These are phyloP conservation scores for Lactarius quietus DNA, from an alignment of 768 basidiomycete genomes.

Conservation along the genomic window DNA sequence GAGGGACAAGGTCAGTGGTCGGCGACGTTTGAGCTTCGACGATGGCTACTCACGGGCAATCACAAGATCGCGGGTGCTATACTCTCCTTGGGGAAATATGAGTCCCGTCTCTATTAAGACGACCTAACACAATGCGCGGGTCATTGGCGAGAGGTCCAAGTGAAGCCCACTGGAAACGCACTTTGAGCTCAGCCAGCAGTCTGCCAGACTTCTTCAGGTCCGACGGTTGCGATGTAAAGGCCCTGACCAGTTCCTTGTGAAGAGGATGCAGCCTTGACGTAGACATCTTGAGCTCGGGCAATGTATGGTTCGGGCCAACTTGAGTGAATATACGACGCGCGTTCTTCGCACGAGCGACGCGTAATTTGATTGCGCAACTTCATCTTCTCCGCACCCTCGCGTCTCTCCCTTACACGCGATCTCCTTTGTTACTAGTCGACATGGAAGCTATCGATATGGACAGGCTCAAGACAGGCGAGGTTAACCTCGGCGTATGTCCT, in stretches of 20 bases:
- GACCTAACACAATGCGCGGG: slow-evolving; percentile 44
- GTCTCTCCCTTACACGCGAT: slow-evolving; percentile 17
- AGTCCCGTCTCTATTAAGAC: slow-evolving; percentile 75
- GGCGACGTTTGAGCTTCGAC: not conserved
- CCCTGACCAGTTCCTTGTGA: slow-evolving; percentile 62
- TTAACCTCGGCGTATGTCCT: slow-evolving; percentile 86
- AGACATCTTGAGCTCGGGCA: slow-evolving; percentile 40
- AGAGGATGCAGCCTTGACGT: slow-evolving; percentile 51
- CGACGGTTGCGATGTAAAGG: slow-evolving; percentile 61
- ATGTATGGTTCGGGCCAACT: not conserved
- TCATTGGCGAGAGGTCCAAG: not conserved
- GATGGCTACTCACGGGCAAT: slow-evolving; percentile 23
- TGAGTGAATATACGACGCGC: slow-evolving; percentile 17
- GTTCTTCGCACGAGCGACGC: slow-evolving; percentile 37
- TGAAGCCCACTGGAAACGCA: slow-evolving; percentile 29
- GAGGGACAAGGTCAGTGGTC: not conserved
- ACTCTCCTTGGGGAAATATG: slow-evolving; percentile 64
- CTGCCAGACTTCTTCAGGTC: slow-evolving; percentile 65
- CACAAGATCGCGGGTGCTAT: slow-evolving; percentile 60
- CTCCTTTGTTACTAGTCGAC: slow-evolving; percentile 30
- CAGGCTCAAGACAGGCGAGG: slow-evolving; percentile 89
- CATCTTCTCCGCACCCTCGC: slow-evolving; percentile 22
- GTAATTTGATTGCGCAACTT: slow-evolving; percentile 34
- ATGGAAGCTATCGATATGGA: slow-evolving; percentile 70
- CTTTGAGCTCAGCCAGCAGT: slow-evolving; percentile 75